Evolutionary conservation across 169 alveolate species (phyloP).

Genomic region (Plasmodium ovale): DNA sequence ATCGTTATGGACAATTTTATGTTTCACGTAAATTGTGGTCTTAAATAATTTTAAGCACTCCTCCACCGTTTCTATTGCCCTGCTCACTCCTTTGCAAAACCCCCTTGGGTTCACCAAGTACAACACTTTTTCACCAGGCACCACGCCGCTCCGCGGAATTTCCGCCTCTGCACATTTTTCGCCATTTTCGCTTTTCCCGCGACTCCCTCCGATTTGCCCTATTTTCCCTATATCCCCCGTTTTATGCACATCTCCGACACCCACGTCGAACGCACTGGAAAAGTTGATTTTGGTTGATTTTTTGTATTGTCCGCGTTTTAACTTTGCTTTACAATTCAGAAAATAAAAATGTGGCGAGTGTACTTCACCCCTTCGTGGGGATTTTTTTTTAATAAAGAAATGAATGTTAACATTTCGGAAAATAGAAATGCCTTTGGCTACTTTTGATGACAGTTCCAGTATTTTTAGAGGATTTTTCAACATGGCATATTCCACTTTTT

Average conservation of each 20-base stretch:
- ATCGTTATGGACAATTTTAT: constrained; percentile 90
- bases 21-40: constrained; percentile 88
- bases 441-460: not conserved
- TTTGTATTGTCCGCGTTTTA: not conserved
- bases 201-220: not conserved
- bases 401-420: not conserved
- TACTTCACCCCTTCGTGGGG: not conserved
- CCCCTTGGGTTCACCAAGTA: constrained; percentile 87
- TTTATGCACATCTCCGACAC: too few relatives aligned
- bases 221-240: too few relatives aligned
- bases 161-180: not conserved
- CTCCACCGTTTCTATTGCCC: constrained; percentile 90
- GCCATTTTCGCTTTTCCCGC: not conserved
- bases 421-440: not conserved
- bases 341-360: not conserved
- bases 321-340: too few relatives aligned
- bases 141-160: too few relatives aligned
- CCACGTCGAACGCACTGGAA: not conserved
- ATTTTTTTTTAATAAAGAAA: too few relatives aligned
- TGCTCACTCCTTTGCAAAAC: constrained; percentile 89
- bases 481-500: not conserved
- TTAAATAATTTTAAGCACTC: constrained; percentile 85
- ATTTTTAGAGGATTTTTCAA: not conserved
- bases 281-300: not conserved
- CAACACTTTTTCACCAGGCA: constrained; percentile 59